Conservation (phyloP, 306 rosid genomes). For the Cicer bijugum region DNA sequence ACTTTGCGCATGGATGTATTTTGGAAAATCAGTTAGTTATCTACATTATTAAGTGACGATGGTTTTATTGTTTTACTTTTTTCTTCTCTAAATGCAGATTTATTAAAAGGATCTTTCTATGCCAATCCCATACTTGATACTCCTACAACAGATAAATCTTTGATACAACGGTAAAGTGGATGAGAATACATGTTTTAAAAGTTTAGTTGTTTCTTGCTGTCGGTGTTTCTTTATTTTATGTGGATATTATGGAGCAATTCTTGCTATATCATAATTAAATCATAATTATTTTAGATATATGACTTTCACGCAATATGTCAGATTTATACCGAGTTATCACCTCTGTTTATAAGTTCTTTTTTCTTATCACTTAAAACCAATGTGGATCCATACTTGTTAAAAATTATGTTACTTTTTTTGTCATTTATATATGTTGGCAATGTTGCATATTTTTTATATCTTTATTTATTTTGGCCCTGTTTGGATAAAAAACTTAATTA, state of each 20-base stretch:
- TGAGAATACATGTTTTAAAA: neutral
- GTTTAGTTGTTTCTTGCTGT: constrained; percentile 33
- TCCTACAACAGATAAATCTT: constrained; percentile 76
- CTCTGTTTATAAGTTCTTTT: constrained; percentile 11
- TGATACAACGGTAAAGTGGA: constrained; percentile 68
- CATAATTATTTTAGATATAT: constrained; percentile 8
- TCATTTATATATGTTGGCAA: neutral
- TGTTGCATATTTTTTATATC: constrained; percentile 2
- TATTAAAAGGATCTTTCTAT: constrained; percentile 88
- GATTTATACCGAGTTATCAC: constrained; percentile 10
- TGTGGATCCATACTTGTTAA: constrained; percentile 28
- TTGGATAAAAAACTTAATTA: no score
- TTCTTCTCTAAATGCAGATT: constrained; percentile 57
- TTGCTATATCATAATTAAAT: constrained; percentile 31
- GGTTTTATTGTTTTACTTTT: constrained; percentile 20
- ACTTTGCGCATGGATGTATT: constrained; percentile 18
- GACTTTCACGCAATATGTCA: constrained; percentile 2
- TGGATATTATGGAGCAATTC: constrained; percentile 31
- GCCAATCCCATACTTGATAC: constrained; percentile 88
- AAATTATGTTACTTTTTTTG: constrained; percentile 20
- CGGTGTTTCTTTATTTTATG: constrained; percentile 11
- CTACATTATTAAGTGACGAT: constrained; percentile 24
- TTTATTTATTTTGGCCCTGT: neutral
- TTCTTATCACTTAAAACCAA: constrained; percentile 9
- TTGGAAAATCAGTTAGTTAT: constrained; percentile 33